Evolutionary conservation across 1,284 basidiomycete genomes (phyloP).

Genomic region (Malassezia japonica): DNA sequence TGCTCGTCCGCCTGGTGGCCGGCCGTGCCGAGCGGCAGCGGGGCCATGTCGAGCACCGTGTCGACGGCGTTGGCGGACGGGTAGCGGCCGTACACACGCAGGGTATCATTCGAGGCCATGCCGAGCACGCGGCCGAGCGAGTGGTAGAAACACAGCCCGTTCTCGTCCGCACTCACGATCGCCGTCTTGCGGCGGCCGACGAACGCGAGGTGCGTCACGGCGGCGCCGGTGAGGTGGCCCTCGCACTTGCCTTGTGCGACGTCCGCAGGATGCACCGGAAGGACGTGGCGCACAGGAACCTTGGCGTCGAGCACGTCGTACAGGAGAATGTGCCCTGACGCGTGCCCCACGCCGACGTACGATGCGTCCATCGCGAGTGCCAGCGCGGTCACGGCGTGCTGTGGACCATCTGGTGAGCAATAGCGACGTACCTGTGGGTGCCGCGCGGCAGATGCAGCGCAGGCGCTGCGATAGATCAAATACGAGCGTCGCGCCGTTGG

Average conservation of each 20-base stretch:
- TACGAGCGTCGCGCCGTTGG: slow-evolving; percentile 65
- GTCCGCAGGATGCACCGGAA: slow-evolving; percentile 60
- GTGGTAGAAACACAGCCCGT: slow-evolving; percentile 89
- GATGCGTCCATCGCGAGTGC: slow-evolving; percentile 88
- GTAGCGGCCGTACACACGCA: slow-evolving; percentile 86
- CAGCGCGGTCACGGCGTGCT: slow-evolving; percentile 69
- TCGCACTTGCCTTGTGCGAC: slow-evolving; percentile 76
- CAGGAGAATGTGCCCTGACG: slow-evolving; percentile 72
- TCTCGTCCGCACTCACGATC: slow-evolving; percentile 79
- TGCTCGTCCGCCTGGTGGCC: slow-evolving; percentile 73
- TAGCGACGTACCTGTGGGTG: slow-evolving; percentile 56
- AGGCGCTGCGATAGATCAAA: slow-evolving; percentile 79
- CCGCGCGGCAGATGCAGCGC: slow-evolving; percentile 65
- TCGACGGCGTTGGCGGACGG: slow-evolving; percentile 24
- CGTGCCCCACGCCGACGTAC: slow-evolving; percentile 79
- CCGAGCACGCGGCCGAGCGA: slow-evolving; percentile 88
- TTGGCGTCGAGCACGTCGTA: slow-evolving; percentile 67
- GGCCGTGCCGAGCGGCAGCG: slow-evolving; percentile 69
- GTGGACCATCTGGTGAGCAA: not conserved
- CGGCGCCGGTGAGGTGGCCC: slow-evolving; percentile 76
- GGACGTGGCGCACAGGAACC: slow-evolving; percentile 57
- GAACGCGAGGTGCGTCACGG: slow-evolving; percentile 78
- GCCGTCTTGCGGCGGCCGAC: slow-evolving; percentile 90
- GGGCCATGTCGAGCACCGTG: slow-evolving; percentile 62
- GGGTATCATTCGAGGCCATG: slow-evolving; percentile 85